These are phyloP conservation scores for Boletus sp. DNA, from an alignment of 768 basidiomycete species.

Conservation along the genomic window DNA sequence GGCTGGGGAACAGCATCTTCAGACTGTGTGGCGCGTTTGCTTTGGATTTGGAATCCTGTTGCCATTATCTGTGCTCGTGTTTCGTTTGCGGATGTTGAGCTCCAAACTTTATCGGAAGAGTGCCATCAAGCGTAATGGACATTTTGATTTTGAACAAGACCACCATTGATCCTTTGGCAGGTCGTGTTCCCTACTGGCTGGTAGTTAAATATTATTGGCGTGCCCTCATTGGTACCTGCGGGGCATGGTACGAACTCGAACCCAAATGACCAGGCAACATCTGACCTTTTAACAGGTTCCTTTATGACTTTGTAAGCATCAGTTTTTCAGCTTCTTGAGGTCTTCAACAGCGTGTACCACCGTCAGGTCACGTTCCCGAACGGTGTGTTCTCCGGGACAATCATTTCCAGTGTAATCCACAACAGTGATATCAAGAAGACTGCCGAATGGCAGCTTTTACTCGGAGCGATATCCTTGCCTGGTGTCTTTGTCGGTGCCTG, in stretches of 20 bases:
- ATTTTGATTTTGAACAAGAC: background rate
- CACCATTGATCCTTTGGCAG: conserved; percentile 30
- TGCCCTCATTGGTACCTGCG: conserved; percentile 65
- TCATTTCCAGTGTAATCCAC: conserved; percentile 64
- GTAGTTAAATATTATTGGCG: conserved; percentile 65
- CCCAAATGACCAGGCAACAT: background rate
- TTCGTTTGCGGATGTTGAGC: conserved; percentile 71
- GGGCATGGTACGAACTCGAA: conserved; percentile 51
- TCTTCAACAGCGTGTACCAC: background rate
- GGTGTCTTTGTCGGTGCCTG: conserved; percentile 52
- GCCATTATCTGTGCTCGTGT: conserved; percentile 66
- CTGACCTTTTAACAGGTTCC: conserved; percentile 44
- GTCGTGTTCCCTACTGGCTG: conserved; percentile 56
- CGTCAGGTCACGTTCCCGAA: conserved; percentile 66
- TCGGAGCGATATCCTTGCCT: conserved; percentile 59
- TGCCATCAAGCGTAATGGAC: conserved; percentile 56
- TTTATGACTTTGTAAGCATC: conserved; percentile 59
- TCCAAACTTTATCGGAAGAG: conserved; percentile 58
- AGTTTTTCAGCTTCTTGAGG: background rate
- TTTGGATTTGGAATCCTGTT: conserved; percentile 62
- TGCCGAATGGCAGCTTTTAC: conserved; percentile 68
- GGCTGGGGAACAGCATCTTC: conserved; percentile 56
- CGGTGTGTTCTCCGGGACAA: conserved; percentile 64
- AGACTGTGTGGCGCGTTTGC: conserved; percentile 65
- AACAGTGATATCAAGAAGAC: conserved; percentile 52